A percentile compares a stretch with the other conserved stretches of the same genome.
These are phyloP conservation scores for Aspergillus puulaauensis DNA, from an alignment of 2,329 filamentous ascomycete species.

Conservation along the genomic window DNA sequence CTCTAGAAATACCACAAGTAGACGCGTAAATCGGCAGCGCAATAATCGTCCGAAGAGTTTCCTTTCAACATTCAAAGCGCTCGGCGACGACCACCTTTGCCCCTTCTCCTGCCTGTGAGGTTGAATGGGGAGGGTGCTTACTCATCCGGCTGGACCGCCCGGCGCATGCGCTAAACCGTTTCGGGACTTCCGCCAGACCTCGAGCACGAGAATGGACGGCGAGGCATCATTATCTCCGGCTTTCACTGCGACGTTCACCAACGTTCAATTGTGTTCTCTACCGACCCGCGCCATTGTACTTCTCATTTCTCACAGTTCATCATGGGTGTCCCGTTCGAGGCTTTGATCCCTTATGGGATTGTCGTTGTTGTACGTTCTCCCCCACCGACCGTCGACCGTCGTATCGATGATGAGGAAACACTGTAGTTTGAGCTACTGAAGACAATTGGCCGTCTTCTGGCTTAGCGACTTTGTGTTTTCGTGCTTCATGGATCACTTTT, in stretches of 20 bases:
- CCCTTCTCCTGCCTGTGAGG: slow-evolving; percentile 35
- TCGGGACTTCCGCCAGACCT: slow-evolving; percentile 30
- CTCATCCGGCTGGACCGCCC: slow-evolving; percentile 26
- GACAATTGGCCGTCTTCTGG: not conserved
- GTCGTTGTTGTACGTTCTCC: slow-evolving; percentile 56
- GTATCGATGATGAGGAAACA: not conserved
- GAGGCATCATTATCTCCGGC: slow-evolving; percentile 15
- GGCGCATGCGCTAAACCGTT: slow-evolving; percentile 27
- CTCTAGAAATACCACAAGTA: slow-evolving; percentile 10
- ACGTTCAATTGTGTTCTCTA: slow-evolving; percentile 14
- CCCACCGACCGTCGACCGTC: slow-evolving; percentile 14
- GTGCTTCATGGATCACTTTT: not conserved
- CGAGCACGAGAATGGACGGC: slow-evolving; percentile 20
- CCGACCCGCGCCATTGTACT: not conserved
- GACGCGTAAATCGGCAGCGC: slow-evolving; percentile 28
- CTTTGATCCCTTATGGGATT: slow-evolving; percentile 63
- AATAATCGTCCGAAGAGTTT: slow-evolving; percentile 19
- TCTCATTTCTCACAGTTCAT: slow-evolving; percentile 15
- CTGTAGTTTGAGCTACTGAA: not conserved
- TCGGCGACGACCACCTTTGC: slow-evolving; percentile 27
- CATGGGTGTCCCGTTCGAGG: slow-evolving; percentile 68
- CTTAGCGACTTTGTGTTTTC: not conserved
- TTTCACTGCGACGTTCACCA: slow-evolving; percentile 12
- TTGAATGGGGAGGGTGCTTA: slow-evolving; percentile 36
- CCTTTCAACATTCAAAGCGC: slow-evolving; percentile 31